phyloP scores from a whole-genome alignment of 176 grass and related monocot genomes.

The Avena sativa region DNA sequence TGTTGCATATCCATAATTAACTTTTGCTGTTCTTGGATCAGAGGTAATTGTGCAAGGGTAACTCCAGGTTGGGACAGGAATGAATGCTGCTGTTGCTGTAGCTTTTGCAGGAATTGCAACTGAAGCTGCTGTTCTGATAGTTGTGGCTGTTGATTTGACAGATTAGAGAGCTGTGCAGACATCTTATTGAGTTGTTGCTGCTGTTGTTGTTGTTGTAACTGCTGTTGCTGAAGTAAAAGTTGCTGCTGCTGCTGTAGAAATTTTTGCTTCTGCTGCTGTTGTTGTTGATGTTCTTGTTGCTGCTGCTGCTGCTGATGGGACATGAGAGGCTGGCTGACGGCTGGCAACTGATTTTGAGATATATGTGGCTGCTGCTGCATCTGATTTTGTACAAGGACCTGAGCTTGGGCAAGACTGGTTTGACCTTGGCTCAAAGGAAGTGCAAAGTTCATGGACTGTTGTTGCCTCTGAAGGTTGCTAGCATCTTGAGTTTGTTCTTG shows the following conservation, averaged over 20 bases:
- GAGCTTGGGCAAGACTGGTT: conserved; percentile 57
- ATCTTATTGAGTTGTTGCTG: conserved; percentile 71
- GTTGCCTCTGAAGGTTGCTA: conserved; percentile 56
- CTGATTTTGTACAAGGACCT: conserved; percentile 58
- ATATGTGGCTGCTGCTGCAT: conserved; percentile 57
- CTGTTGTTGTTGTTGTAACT: conserved; percentile 51
- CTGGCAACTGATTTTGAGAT: conserved; percentile 55
- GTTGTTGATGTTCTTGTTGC: not conserved
- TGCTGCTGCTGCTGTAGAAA: conserved; percentile 61
- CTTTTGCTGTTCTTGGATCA: conserved; percentile 91
- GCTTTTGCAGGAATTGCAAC: conserved; percentile 57
- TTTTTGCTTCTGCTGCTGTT: conserved; percentile 45
- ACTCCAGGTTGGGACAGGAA: conserved; percentile 66
- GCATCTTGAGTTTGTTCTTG: conserved; percentile 62
- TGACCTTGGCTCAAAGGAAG: conserved; percentile 60
- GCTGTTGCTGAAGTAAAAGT: conserved; percentile 51
- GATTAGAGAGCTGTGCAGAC: conserved; percentile 54
- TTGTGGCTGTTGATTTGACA: conserved; percentile 61
- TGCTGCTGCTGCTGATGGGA: conserved; percentile 40
- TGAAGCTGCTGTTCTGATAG: conserved; percentile 66
- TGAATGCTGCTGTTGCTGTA: conserved; percentile 81
- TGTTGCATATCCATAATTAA: conserved; percentile 78
- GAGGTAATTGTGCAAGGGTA: conserved; percentile 70
- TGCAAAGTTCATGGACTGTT: conserved; percentile 54
- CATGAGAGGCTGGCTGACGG: conserved; percentile 30